A percentile compares a stretch with the other conserved stretches of the same genome.
These are phyloP conservation scores for Noccaea bulbosa DNA, from an alignment of 345 rosid genomes.

Conservation along the genomic window DNA sequence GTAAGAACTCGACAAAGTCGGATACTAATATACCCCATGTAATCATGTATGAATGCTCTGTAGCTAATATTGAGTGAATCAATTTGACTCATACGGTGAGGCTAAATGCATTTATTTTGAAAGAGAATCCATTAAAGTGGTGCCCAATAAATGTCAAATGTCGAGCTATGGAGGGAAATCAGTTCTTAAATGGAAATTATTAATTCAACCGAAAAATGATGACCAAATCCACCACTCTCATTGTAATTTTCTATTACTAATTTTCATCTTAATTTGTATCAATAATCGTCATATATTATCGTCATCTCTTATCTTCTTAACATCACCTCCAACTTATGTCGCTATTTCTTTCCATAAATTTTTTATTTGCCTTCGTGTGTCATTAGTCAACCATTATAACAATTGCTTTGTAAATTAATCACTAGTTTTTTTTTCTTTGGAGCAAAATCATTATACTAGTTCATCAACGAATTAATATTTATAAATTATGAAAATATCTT, in stretches of 20 bases:
- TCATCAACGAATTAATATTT: background rate
- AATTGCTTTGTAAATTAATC: too few species aligned
- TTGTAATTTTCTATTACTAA: background rate
- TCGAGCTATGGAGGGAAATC: slow-evolving; percentile 1
- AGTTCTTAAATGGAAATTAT: slow-evolving; percentile 11
- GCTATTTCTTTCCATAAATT: too few species aligned
- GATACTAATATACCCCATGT: background rate
- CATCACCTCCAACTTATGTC: too few species aligned
- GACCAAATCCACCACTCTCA: slow-evolving; percentile 14
- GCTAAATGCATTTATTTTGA: background rate
- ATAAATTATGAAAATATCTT: background rate
- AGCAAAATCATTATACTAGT: too few species aligned
- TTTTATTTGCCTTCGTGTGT: too few species aligned
- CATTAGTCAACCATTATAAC: too few species aligned
- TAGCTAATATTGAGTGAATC: background rate
- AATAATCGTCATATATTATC: too few species aligned
- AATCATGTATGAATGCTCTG: slow-evolving; percentile 21
- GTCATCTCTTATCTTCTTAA: too few species aligned
- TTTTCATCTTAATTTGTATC: too few species aligned
- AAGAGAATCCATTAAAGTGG: background rate
- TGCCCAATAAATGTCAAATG: slow-evolving; percentile 30
- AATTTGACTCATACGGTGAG: background rate
- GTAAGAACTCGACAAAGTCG: slow-evolving; percentile 30
- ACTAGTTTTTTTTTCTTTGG: too few species aligned
- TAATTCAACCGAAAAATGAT: background rate